phyloP scores from a whole-genome alignment of 208 protist species.

The Herpetomonas samuelpessoai region DNA sequence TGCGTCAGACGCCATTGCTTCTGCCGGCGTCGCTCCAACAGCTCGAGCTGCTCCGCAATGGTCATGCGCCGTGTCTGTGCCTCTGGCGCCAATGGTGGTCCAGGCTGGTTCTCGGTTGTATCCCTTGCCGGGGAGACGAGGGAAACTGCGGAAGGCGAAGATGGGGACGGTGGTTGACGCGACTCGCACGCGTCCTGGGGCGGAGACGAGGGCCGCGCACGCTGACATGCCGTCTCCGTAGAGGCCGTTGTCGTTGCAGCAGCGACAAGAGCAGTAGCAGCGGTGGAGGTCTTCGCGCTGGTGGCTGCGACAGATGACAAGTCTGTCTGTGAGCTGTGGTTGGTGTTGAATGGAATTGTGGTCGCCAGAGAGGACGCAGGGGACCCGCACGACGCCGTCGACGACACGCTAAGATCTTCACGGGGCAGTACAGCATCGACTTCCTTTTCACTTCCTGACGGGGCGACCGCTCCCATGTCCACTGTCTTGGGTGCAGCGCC shows the following conservation, averaged over 20 bases:
- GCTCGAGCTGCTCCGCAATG: constrained; percentile 45
- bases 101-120: too few species aligned
- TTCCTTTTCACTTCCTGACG: neutral
- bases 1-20: constrained; percentile 34
- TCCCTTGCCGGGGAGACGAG: too few species aligned
- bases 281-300: neutral
- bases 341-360: neutral
- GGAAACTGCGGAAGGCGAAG: neutral
- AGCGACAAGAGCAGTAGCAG: neutral
- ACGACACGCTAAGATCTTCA: neutral
- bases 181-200: too few species aligned
- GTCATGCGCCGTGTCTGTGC: constrained; percentile 2
- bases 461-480: too few species aligned
- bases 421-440: too few species aligned
- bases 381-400: neutral
- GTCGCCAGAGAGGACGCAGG: too few species aligned
- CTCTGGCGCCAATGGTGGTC: neutral
- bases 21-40: constrained; percentile 42
- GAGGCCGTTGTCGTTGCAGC: neutral
- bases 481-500: too few species aligned
- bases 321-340: neutral
- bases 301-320: too few species aligned
- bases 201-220: too few species aligned
- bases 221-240: too few species aligned
- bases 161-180: too few species aligned